A percentile compares a stretch with the other conserved stretches of the same genome.
Evolutionary conservation across 202 grass and related monocot genomes (phyloP).

Genomic region (Alloteropsis angusta): DNA sequence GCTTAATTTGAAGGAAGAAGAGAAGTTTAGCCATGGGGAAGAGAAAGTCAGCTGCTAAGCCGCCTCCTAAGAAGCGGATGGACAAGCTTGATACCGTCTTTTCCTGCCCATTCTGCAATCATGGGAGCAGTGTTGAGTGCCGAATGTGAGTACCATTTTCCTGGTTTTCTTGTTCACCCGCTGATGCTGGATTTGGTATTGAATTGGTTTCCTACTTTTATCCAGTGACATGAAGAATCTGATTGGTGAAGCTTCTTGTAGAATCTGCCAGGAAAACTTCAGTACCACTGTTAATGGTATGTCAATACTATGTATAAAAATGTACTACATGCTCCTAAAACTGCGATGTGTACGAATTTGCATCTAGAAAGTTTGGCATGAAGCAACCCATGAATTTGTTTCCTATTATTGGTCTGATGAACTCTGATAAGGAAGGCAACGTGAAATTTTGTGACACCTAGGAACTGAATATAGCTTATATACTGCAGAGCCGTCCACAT

Average conservation of each 20-base stretch:
- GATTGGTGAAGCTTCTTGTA: conserved; percentile 78
- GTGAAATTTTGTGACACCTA: background rate
- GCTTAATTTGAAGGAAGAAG: conserved; percentile 25
- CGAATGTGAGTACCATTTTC: conserved; percentile 53
- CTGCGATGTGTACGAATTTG: background rate
- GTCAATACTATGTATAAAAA: background rate
- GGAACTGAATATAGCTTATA: background rate
- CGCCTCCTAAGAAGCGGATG: conserved; percentile 87
- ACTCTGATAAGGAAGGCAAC: background rate
- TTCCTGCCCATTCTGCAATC: conserved; percentile 95
- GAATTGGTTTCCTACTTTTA: background rate
- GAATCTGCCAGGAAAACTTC: conserved; percentile 87
- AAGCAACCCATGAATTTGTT: background rate
- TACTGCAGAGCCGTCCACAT: background rate
- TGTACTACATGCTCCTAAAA: background rate
- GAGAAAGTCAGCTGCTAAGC: conserved; percentile 76
- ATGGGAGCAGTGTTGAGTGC: conserved; percentile 84
- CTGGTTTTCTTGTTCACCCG: background rate
- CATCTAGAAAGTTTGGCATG: background rate
- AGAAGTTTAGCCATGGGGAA: conserved; percentile 68
- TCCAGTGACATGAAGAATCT: conserved; percentile 90
- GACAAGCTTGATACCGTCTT: conserved; percentile 92
- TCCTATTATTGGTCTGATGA: background rate
- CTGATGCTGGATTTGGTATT: background rate
- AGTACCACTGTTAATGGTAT: conserved; percentile 86